Evolutionary conservation across 164 flowering plant species (phyloP).

Genomic region (Umbellularia californica): DNA sequence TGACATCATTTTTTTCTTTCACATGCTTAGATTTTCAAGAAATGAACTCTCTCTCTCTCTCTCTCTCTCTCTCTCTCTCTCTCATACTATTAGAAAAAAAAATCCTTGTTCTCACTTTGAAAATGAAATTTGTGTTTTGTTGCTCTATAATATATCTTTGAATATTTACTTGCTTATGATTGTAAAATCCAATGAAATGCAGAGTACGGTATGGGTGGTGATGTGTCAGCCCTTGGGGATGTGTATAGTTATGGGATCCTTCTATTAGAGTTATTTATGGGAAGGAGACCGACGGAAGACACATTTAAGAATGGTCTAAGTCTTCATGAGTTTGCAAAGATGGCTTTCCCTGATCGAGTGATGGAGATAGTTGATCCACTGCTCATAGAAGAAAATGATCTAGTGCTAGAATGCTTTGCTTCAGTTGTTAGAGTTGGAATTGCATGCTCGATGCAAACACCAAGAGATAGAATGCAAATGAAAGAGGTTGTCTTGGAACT

Average conservation of each 20-base stretch:
- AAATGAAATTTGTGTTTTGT: neutral
- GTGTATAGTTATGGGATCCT: conserved; percentile 1
- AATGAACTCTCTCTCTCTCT: neutral
- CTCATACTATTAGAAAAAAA: neutral
- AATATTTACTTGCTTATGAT: neutral
- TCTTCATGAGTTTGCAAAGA: neutral
- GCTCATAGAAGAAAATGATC: neutral
- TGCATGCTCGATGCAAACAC: neutral
- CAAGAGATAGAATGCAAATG: neutral
- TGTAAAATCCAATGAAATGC: neutral
- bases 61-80: no score
- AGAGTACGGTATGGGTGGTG: conserved; percentile 1
- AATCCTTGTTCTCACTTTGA: neutral
- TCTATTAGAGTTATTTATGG: neutral
- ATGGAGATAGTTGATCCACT: neutral
- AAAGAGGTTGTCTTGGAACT: neutral
- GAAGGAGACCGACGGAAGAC: neutral
- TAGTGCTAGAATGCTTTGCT: neutral
- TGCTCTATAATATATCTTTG: neutral
- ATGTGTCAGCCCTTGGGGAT: neutral
- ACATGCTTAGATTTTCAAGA: neutral
- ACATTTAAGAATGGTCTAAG: neutral
- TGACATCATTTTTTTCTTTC: neutral
- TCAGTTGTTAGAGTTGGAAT: neutral
- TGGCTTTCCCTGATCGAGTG: neutral